Conservation (phyloP, 164 flowering plant genomes). For the Litsea cubeba region DNA sequence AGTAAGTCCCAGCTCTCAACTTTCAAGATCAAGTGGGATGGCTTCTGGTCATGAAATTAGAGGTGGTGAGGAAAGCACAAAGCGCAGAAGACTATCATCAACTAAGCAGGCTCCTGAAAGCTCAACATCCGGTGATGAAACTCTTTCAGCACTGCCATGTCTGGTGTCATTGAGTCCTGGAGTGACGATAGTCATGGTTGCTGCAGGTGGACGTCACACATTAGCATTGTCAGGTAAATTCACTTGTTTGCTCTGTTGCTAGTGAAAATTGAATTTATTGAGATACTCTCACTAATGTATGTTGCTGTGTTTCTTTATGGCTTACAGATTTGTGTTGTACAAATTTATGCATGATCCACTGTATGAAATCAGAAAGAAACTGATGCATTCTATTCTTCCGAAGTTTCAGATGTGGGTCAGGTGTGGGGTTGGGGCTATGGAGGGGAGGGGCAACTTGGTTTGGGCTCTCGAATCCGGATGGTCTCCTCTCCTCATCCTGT, state of each 20-base stretch:
- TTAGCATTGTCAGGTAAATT: constrained; percentile 83
- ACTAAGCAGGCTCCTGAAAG: constrained; percentile 67
- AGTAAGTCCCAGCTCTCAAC: constrained; percentile 76
- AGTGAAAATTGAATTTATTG: no score
- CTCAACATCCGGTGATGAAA: constrained; percentile 68
- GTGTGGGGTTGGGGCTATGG: constrained; percentile 99
- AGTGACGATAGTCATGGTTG: constrained; percentile 71
- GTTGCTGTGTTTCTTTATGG: no score
- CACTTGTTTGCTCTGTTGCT: background rate
- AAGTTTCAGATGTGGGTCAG: constrained; percentile 90
- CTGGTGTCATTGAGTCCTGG: constrained; percentile 79
- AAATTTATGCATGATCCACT: background rate
- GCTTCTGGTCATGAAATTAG: constrained; percentile 37
- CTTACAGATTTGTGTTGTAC: no score
- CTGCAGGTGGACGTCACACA: constrained; percentile 98
- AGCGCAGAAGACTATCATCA: constrained; percentile 70
- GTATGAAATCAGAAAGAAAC: constrained; percentile 7
- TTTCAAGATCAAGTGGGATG: constrained; percentile 44
- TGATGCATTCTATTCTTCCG: constrained; percentile 27
- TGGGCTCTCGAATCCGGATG: constrained; percentile 90
- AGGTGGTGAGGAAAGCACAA: constrained; percentile 61
- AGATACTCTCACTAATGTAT: no score
- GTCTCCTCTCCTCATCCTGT: constrained; percentile 95
- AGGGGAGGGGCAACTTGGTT: constrained; percentile 98
- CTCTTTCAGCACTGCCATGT: constrained; percentile 82